Percentiles rank a stretch among this genome's conserved stretches.
Conservation (phyloP, 2,329 filamentous ascomycete species). For the Orbilia quercus region DNA sequence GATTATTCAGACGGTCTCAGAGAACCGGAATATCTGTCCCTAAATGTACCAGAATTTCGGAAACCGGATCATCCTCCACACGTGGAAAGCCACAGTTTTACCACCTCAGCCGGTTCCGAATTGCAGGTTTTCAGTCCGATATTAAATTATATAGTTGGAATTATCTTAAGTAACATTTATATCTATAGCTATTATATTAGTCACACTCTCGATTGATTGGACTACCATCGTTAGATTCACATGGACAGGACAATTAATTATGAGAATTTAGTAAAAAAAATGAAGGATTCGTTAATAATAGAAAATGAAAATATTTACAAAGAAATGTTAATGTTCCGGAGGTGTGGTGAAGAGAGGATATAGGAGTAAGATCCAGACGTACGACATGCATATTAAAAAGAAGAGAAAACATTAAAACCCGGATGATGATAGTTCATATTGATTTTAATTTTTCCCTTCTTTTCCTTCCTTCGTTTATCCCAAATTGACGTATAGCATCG, state of each 20-base stretch:
- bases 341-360: not conserved
- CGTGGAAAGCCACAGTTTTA: not conserved
- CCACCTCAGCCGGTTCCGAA: slow-evolving; percentile 2
- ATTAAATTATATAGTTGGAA: too few species aligned
- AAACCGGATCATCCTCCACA: not conserved
- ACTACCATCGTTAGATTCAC: too few species aligned
- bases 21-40: too few species aligned
- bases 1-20: too few species aligned
- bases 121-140: not conserved
- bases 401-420: not conserved
- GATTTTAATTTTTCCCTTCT: not conserved
- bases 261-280: too few species aligned
- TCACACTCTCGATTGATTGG: too few species aligned
- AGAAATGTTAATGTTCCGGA: not conserved
- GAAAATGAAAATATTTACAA: slow-evolving; percentile 29
- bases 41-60: slow-evolving; percentile 1
- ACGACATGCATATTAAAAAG: too few species aligned
- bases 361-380: not conserved
- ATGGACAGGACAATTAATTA: too few species aligned
- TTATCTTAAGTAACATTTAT: too few species aligned
- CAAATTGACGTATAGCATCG: too few species aligned
- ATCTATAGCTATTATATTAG: too few species aligned
- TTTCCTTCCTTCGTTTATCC: too few species aligned
- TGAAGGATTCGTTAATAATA: slow-evolving; percentile 4
- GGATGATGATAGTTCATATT: not conserved